These are phyloP conservation scores for Venturia asperata DNA, from an alignment of 2,329 filamentous ascomycete species.

Conservation along the genomic window DNA sequence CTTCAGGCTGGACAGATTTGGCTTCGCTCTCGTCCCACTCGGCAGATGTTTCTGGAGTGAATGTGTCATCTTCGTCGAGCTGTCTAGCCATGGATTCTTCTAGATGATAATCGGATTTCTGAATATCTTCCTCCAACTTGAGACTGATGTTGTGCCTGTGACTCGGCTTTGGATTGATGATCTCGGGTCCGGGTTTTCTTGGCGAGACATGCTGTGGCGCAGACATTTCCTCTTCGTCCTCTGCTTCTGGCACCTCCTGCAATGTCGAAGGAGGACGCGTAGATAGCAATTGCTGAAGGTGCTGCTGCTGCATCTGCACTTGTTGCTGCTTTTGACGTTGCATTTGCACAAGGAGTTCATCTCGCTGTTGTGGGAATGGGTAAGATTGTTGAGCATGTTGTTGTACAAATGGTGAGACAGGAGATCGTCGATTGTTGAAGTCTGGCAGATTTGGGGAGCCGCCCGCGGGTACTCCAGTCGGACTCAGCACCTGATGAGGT, in stretches of 20 bases:
- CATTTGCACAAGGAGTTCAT: slow-evolving; percentile 39
- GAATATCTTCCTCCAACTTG: slow-evolving; percentile 74
- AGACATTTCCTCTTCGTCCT: slow-evolving; percentile 52
- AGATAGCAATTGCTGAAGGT: slow-evolving; percentile 36
- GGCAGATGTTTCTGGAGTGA: slow-evolving; percentile 52
- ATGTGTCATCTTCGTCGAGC: slow-evolving; percentile 63
- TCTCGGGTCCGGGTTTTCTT: slow-evolving; percentile 39
- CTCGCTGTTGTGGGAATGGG: slow-evolving; percentile 27
- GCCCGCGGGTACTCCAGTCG: slow-evolving; percentile 33
- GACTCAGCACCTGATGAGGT: slow-evolving; percentile 34
- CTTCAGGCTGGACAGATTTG: background rate
- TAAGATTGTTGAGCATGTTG: slow-evolving; percentile 38
- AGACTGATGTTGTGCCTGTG: slow-evolving; percentile 67
- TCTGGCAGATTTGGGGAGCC: slow-evolving; percentile 36
- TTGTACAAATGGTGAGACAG: slow-evolving; percentile 56
- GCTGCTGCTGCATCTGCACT: slow-evolving; percentile 48
- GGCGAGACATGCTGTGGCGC: slow-evolving; percentile 28
- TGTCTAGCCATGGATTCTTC: slow-evolving; percentile 74
- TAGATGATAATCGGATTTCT: slow-evolving; percentile 78
- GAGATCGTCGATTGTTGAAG: slow-evolving; percentile 30
- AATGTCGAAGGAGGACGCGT: slow-evolving; percentile 43
- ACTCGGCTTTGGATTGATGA: slow-evolving; percentile 54
- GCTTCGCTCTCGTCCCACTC: slow-evolving; percentile 18
- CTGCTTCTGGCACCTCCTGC: slow-evolving; percentile 66
- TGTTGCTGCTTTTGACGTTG: slow-evolving; percentile 44